Percentiles rank a stretch among this genome's conserved stretches.
Evolutionary conservation across 305 asterid genomes (phyloP).

Genomic region (Fraxinus dipetala): DNA sequence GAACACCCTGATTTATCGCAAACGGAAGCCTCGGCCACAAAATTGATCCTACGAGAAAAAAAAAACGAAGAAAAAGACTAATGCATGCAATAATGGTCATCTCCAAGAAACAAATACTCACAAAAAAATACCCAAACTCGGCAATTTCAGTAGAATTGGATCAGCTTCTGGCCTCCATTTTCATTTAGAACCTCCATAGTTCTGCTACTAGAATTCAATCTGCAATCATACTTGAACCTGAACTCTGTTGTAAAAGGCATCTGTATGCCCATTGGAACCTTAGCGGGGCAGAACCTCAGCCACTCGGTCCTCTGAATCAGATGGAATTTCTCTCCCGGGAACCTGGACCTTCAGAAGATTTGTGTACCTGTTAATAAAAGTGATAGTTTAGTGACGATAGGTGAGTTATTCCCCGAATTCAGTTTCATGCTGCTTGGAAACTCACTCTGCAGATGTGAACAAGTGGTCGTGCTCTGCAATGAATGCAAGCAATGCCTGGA

Average conservation of each 20-base stretch:
- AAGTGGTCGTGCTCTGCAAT: conserved; percentile 71
- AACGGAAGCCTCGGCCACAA: conserved; percentile 26
- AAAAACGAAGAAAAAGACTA: background rate
- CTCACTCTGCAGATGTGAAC: conserved; percentile 81
- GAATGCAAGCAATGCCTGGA: conserved; percentile 93
- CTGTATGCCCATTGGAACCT: background rate
- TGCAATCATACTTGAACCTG: conserved; percentile 6
- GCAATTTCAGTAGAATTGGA: conserved; percentile 24
- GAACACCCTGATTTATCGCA: background rate
- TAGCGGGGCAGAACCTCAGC: conserved; percentile 55
- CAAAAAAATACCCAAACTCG: conserved; percentile 25
- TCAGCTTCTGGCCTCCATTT: conserved; percentile 17
- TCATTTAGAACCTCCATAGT: background rate
- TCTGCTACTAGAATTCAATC: conserved; percentile 17
- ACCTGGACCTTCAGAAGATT: conserved; percentile 76
- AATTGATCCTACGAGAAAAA: conserved; percentile 32
- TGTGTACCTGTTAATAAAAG: conserved; percentile 51
- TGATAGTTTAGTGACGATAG: background rate
- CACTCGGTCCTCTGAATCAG: conserved; percentile 74
- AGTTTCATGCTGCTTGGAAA: conserved; percentile 16
- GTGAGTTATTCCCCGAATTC: background rate
- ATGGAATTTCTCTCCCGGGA: conserved; percentile 94
- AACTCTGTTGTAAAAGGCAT: conserved; percentile 15
- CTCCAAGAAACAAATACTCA: conserved; percentile 31
- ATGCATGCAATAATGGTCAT: background rate